Evolutionary conservation across 1,284 basidiomycete species (phyloP).

Genomic region (Heimioporus retisporus): DNA sequence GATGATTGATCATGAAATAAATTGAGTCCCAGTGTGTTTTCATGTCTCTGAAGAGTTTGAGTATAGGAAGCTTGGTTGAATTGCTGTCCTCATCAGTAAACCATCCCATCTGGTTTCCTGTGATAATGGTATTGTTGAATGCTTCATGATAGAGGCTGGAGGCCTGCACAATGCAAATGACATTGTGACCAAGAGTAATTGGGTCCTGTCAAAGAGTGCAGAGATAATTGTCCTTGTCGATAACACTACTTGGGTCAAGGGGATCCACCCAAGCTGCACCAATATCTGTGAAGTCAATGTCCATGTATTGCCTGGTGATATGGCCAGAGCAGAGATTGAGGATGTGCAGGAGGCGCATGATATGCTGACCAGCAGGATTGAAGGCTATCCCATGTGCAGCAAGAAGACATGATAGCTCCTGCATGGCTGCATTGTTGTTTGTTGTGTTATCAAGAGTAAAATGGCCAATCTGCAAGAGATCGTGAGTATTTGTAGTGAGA

Average conservation of each 20-base stretch:
- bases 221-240: background rate
- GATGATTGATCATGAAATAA: no score
- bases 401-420: no score
- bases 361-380: background rate
- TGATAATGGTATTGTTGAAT: background rate
- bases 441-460: no score
- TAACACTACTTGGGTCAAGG: no score
- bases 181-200: background rate
- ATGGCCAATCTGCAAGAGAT: no score
- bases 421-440: no score
- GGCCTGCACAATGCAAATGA: background rate
- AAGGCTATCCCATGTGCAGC: no score
- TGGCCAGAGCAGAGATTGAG: background rate
- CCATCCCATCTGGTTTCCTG: background rate
- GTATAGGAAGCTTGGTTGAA: background rate
- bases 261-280: background rate
- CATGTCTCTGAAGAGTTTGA: background rate
- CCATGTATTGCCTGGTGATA: background rate
- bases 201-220: background rate
- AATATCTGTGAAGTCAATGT: background rate
- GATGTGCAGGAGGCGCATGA: background rate
- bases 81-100: background rate
- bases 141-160: background rate
- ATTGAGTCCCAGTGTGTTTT: background rate
- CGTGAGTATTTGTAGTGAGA: no score